phyloP scores from a whole-genome alignment of 768 basidiomycete species.

The Collybiopsis luxurians region DNA sequence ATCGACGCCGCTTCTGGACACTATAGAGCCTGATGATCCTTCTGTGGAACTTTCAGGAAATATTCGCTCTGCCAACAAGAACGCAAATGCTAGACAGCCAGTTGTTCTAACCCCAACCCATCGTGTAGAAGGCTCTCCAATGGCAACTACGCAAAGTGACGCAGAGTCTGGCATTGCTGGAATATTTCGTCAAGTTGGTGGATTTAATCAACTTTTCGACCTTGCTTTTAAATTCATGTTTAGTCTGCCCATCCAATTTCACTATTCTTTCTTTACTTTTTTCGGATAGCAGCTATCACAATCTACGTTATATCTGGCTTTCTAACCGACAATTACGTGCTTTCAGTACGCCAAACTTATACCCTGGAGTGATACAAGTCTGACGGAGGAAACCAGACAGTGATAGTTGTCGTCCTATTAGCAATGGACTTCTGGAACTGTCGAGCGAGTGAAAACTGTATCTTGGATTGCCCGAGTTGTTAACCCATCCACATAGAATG shows the following conservation, averaged over 20 bases:
- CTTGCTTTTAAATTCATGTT: constrained; percentile 9
- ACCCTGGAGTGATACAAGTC: not conserved
- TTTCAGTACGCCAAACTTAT: constrained; percentile 60
- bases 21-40: constrained; percentile 86
- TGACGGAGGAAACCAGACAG: constrained; percentile 51
- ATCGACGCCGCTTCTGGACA: constrained; percentile 65
- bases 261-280: constrained; percentile 87
- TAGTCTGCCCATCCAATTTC: constrained; percentile 81
- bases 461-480: constrained; percentile 21
- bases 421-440: constrained; percentile 99
- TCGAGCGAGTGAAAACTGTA: constrained; percentile 35
- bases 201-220: not conserved
- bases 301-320: constrained; percentile 94
- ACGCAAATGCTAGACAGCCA: constrained; percentile 30
- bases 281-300: constrained; percentile 82
- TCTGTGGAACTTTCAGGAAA: constrained; percentile 33
- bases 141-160: constrained; percentile 58
- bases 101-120: constrained; percentile 61
- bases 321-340: constrained; percentile 87
- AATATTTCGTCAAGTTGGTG: constrained; percentile 71
- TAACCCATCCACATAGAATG: constrained; percentile 58
- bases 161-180: constrained; percentile 80
- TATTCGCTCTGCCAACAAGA: constrained; percentile 25
- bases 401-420: constrained; percentile 87
- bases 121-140: constrained; percentile 29